Evolutionary conservation across 805 yeast genomes (phyloP), one percentile per base, ranked within the genome.

Genomic region (Candida tallmaniae): DNA sequence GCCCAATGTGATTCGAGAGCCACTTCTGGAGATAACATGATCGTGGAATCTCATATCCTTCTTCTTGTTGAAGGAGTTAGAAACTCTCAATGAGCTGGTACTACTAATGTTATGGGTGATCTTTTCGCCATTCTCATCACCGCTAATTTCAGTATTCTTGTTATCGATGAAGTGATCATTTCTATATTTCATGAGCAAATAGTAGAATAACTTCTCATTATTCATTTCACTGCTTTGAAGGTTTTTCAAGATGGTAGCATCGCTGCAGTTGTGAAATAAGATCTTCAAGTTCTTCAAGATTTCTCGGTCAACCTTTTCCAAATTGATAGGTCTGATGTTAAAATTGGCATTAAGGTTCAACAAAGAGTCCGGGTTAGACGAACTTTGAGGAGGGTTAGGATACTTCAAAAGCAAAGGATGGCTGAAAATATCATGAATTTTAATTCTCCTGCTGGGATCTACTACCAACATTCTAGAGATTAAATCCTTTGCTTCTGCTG

Each of bases 341-440:
- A 48, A 35, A 27, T 44, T 40, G 15, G 15, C 22, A 13, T 40
- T 44, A 17, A 47, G 39, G 38, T 46, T 48, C 23, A 20, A 20
- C n/a, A n/a, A n/a, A n/a, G n/a, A n/a, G 12, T 7, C 13, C 7
- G 27, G 27, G 7, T 8, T 7, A 23, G 31, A 25, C 15, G 20
- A 20, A 21, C 32, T 30, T n/a, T 44, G 31, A 36, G 42, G 14
- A 20, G 64, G 60, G 51, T 58, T 62, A 5, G 80, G 78, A 51
- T 93, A 87, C 58, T 87, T 87, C 27, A 67, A 73, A 44, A 93
- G 62, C 28, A 93, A 63, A 3, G 97, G 96, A 61, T 93, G 98
- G 17, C 58, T 67, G 40, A 86, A 61, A 37, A 93, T 85, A 31
- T 79, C 84, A 38, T 74, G 74, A 40, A 94, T 84, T 25, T 79